These are phyloP conservation scores for Fagopyrum tataricum DNA, from an alignment of 148 eudicot species.

Conservation along the genomic window DNA sequence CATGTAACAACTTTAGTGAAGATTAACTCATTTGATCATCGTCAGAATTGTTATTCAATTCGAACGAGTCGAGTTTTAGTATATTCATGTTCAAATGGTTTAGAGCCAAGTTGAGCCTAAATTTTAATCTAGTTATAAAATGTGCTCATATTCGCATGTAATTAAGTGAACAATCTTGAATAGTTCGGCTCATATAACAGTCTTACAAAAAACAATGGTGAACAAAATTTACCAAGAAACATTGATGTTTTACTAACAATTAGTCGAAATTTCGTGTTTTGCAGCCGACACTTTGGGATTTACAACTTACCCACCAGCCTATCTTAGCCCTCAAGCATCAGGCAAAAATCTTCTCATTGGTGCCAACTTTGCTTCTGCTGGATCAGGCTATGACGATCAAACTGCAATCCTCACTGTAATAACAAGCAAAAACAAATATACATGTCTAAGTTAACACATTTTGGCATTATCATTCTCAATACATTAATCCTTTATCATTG, in stretches of 20 bases:
- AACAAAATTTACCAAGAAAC: not conserved
- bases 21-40: too few relatives aligned
- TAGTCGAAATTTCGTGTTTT: not conserved
- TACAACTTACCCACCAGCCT: conserved; percentile 72
- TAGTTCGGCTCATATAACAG: too few relatives aligned
- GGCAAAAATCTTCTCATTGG: conserved; percentile 84
- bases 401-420: conserved; percentile 64
- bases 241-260: not conserved
- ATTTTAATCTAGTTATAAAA: too few relatives aligned
- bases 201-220: not conserved
- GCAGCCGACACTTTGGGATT: conserved; percentile 91
- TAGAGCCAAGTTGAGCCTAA: too few relatives aligned
- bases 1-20: too few relatives aligned
- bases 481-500: conserved; percentile 8
- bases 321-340: conserved; percentile 91
- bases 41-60: too few relatives aligned
- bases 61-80: too few relatives aligned
- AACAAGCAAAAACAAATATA: not conserved
- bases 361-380: conserved; percentile 94
- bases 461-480: not conserved
- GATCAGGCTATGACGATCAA: conserved; percentile 83
- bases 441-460: not conserved
- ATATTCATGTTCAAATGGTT: too few relatives aligned
- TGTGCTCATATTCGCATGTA: too few relatives aligned
- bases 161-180: too few relatives aligned